Conservation (phyloP, 768 basidiomycete genomes). For the Strobilomyces confusus region DNA sequence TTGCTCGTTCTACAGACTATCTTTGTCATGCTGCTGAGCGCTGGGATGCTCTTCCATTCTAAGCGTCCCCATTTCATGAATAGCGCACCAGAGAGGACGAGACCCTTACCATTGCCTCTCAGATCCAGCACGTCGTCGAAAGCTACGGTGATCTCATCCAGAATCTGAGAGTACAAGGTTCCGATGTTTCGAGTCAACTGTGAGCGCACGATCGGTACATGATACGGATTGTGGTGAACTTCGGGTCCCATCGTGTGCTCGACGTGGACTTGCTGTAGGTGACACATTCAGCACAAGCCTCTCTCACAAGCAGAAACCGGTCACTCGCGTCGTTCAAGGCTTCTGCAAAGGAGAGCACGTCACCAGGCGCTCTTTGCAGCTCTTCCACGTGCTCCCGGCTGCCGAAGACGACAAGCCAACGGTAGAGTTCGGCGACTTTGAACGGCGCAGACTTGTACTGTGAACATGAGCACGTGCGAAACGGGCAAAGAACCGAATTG, state of each 20-base stretch:
- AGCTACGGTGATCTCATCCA: not conserved
- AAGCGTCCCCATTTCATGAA: not conserved
- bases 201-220: not conserved
- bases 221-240: not conserved
- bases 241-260: not conserved
- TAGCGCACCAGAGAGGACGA: not conserved
- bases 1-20: not conserved
- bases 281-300: not conserved
- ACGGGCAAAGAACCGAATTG: not conserved
- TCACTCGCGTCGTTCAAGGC: not conserved
- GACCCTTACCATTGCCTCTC: not conserved
- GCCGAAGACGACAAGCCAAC: not conserved
- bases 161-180: not conserved
- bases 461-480: not conserved
- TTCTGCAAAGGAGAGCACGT: not conserved
- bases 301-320: not conserved
- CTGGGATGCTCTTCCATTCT: not conserved
- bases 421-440: not conserved
- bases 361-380: not conserved
- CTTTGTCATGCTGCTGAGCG: not conserved
- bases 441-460: not conserved
- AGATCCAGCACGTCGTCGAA: not conserved
- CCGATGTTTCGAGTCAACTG: not conserved
- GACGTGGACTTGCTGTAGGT: not conserved
- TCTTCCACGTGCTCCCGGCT: not conserved